Percentiles rank a stretch among this genome's conserved stretches.
phyloP scores from a whole-genome alignment of 164 flowering plant species.

The Malania oleifera region DNA sequence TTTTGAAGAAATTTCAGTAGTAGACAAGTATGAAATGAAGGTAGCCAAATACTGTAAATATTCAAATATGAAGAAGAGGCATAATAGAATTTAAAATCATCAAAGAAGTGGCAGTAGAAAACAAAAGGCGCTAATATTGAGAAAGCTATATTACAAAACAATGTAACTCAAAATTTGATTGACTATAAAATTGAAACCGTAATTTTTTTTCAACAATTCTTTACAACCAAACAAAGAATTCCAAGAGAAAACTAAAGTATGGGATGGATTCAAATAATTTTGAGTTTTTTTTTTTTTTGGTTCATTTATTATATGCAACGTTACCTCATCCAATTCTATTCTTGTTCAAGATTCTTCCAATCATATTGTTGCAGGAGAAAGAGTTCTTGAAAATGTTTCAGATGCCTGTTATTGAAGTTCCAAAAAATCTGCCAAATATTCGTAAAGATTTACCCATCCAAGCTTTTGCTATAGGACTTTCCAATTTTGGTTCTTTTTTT shows the following conservation, averaged over 20 bases:
- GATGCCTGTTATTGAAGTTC: slow-evolving; percentile 94
- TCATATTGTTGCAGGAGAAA: slow-evolving; percentile 56
- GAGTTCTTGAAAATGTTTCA: slow-evolving; percentile 96
- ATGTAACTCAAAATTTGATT: too few relatives aligned
- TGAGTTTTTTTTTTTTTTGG: background rate
- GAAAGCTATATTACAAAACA: too few relatives aligned
- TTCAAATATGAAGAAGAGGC: too few relatives aligned
- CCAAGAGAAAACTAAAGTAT: slow-evolving; percentile 97
- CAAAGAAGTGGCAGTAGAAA: too few relatives aligned
- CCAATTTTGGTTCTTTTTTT: slow-evolving; percentile 1
- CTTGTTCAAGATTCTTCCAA: background rate
- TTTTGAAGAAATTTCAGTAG: too few relatives aligned
- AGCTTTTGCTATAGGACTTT: slow-evolving; percentile 81
- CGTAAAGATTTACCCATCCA: slow-evolving; percentile 88
- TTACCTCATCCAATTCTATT: background rate
- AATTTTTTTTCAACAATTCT: too few relatives aligned
- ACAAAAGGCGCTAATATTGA: too few relatives aligned
- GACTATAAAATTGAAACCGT: too few relatives aligned
- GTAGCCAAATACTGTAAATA: too few relatives aligned
- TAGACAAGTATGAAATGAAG: too few relatives aligned
- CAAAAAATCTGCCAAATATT: slow-evolving; percentile 86
- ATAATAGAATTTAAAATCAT: too few relatives aligned
- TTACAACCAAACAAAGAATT: too few relatives aligned
- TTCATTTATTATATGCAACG: background rate
- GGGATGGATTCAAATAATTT: background rate